These are phyloP conservation scores for Theobroma grandiflorum DNA, from an alignment of 441 rosid species.

Conservation along the genomic window DNA sequence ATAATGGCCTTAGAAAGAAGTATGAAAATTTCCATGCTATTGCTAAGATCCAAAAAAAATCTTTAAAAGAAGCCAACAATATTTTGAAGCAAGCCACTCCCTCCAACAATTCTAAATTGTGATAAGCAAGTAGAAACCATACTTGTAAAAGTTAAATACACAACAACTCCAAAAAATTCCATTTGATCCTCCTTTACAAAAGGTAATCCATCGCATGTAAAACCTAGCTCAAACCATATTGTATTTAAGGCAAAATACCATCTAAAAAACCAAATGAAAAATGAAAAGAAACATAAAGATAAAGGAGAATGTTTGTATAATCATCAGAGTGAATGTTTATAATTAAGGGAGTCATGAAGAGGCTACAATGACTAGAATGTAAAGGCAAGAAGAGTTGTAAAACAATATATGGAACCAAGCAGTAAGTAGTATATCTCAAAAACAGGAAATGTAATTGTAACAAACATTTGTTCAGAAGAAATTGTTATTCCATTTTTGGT, in stretches of 20 bases:
- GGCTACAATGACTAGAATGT: background rate
- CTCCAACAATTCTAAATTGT: slow-evolving; percentile 3
- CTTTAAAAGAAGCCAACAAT: background rate
- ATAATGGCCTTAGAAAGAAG: slow-evolving; percentile 24
- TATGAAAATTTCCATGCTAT: background rate
- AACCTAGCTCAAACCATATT: background rate
- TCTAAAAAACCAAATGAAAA: background rate
- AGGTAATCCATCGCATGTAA: background rate
- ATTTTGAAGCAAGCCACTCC: background rate
- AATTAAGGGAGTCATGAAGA: slow-evolving; percentile 8
- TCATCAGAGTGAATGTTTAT: background rate
- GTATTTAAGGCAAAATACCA: background rate
- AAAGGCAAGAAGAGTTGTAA: background rate
- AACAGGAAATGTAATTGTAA: slow-evolving; percentile 1
- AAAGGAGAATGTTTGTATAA: background rate
- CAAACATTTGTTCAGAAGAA: background rate
- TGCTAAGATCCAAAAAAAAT: slow-evolving; percentile 9
- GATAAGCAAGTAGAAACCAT: background rate
- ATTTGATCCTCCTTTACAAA: slow-evolving; percentile 3
- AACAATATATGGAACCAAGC: background rate
- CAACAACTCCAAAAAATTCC: background rate
- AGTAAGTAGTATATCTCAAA: background rate
- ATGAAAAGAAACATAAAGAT: background rate
- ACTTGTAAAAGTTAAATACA: background rate
- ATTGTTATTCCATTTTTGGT: background rate